Conservation (phyloP, 805 yeast species). For the Candida anglica region DNA sequence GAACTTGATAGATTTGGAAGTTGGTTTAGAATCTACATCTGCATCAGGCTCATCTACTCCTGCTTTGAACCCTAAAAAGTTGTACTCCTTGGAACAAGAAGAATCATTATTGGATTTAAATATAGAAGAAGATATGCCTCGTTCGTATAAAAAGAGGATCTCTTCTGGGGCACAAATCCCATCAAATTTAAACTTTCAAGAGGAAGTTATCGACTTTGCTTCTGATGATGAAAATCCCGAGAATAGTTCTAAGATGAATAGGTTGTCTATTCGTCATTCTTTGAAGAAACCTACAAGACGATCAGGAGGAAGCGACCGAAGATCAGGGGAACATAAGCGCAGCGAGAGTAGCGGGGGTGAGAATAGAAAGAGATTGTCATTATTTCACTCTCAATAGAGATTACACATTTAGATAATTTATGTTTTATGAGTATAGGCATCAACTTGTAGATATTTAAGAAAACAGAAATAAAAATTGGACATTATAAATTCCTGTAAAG, state of each 20-base stretch:
- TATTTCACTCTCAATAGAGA: conserved; percentile 3
- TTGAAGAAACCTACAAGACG: conserved; percentile 23
- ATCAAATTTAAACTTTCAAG: conserved; percentile 29
- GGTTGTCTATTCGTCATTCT: conserved; percentile 37
- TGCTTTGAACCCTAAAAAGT: conserved; percentile 1
- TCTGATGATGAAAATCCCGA: conserved; percentile 42
- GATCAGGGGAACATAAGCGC: conserved; percentile 26
- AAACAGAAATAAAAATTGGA: too few species aligned
- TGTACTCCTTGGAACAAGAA: neutral
- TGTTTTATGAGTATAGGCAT: too few species aligned
- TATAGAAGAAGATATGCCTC: conserved; percentile 8
- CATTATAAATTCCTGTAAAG: too few species aligned
- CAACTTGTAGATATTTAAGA: too few species aligned
- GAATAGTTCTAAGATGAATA: conserved; percentile 31
- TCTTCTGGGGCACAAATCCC: conserved; percentile 21
- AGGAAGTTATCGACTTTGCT: conserved; percentile 43
- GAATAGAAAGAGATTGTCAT: conserved; percentile 2
- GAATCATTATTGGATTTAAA: conserved; percentile 4
- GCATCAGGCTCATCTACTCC: conserved; percentile 16
- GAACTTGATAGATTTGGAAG: conserved; percentile 33
- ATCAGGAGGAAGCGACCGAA: conserved; percentile 6
- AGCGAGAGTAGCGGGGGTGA: conserved; percentile 16
- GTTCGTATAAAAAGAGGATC: conserved; percentile 27
- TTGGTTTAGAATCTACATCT: conserved; percentile 25
- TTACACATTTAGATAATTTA: too few species aligned